Percentiles rank a stretch among this genome's conserved stretches.
These are phyloP conservation scores for Diplodia intermedia DNA, from an alignment of 2,329 filamentous ascomycete genomes.

Conservation along the genomic window DNA sequence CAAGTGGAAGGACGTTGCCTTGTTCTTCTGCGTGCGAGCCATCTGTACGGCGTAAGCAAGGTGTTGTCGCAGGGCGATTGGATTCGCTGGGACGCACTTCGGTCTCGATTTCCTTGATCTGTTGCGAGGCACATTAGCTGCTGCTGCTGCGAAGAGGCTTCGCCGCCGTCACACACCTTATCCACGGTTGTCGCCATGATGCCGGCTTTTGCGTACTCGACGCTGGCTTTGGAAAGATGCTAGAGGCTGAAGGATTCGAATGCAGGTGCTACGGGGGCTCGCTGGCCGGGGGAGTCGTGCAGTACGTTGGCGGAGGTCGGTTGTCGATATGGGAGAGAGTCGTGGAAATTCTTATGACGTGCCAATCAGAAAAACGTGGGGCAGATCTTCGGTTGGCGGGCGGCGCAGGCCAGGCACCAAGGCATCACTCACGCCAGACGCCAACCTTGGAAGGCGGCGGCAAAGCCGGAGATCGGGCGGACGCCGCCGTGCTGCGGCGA, in stretches of 20 bases:
- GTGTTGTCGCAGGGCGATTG: constrained; percentile 15
- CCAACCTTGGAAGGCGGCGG: background rate
- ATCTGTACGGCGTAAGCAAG: constrained; percentile 63
- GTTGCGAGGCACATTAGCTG: constrained; percentile 44
- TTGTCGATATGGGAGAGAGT: background rate
- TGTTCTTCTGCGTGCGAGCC: constrained; percentile 97
- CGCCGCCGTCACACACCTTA: constrained; percentile 68
- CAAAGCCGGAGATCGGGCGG: background rate
- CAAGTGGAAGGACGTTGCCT: constrained; percentile 90
- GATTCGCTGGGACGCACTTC: constrained; percentile 67
- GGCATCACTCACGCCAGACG: background rate
- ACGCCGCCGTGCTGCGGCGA: background rate
- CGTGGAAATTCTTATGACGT: constrained; percentile 21
- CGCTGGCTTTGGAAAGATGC: background rate
- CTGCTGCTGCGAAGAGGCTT: constrained; percentile 41
- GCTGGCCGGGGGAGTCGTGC: constrained; percentile 28
- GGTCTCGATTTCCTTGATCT: constrained; percentile 97
- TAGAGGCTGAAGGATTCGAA: background rate
- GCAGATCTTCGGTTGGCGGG: constrained; percentile 13
- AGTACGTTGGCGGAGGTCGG: constrained; percentile 21
- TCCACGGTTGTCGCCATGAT: constrained; percentile 97
- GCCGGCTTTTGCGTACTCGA: constrained; percentile 39
- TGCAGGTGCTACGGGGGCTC: background rate
- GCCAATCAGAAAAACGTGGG: constrained; percentile 17
- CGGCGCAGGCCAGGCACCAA: background rate